A percentile compares a stretch with the other conserved stretches of the same genome.
Conservation (phyloP, 2,329 filamentous ascomycete genomes). For the Aspergillus luchuensis region DNA sequence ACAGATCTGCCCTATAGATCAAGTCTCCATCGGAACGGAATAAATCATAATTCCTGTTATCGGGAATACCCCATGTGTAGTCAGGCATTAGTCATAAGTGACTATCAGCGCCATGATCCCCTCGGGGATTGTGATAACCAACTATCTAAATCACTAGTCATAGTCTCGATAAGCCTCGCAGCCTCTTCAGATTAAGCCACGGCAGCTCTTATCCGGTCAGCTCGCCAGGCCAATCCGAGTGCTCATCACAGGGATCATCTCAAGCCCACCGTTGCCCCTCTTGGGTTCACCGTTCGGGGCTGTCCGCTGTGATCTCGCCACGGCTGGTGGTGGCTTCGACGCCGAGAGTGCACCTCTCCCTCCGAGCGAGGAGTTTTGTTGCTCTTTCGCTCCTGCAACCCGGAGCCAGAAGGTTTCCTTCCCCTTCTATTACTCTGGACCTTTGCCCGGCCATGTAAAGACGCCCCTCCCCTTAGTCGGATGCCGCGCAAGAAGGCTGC, state of each 20-base stretch:
- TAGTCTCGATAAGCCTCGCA: neutral
- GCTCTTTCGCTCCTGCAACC: neutral
- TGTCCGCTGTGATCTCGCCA: neutral
- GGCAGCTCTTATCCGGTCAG: neutral
- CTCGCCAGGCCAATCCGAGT: neutral
- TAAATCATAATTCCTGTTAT: too few relatives aligned
- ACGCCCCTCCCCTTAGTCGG: constrained; percentile 15
- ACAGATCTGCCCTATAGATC: too few relatives aligned
- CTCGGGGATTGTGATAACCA: neutral
- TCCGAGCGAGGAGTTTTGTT: neutral
- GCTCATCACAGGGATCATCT: neutral
- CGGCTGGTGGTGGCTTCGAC: neutral
- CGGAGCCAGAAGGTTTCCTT: neutral
- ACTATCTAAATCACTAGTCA: neutral
- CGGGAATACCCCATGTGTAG: too few relatives aligned
- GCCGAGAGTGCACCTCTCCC: neutral
- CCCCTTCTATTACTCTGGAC: neutral
- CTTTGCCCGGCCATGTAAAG: constrained; percentile 30
- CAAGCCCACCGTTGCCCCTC: neutral
- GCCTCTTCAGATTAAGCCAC: neutral
- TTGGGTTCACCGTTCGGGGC: neutral
- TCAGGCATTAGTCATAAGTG: too few relatives aligned
- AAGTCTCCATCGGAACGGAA: too few relatives aligned
- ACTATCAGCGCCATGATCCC: too few relatives aligned
- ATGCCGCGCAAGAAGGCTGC: constrained; percentile 42